Evolutionary conservation across 2,329 filamentous ascomycete genomes (phyloP), one percentile per base, ranked within the genome.

Genomic region (Akanthomyces muscarius): DNA sequence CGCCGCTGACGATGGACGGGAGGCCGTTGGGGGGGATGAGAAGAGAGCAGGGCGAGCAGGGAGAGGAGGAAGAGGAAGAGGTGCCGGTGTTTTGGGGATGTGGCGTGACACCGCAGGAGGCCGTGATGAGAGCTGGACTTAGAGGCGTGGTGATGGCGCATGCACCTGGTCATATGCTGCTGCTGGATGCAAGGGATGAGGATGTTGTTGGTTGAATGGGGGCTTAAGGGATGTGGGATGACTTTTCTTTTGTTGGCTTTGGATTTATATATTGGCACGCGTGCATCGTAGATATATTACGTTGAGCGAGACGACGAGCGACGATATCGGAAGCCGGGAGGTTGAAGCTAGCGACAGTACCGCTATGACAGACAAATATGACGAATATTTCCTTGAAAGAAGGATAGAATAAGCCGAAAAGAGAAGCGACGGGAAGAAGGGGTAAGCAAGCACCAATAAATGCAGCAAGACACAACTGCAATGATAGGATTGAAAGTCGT

Each of bases 101-200:
- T 69, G 86, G 86, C 41, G 86, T 89, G 13, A 89, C 86, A 44
- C 86, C 87, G 1, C 86, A 89, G 69, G 82, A 87, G 69, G 86
- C 85, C 16, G 83, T 89, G 1, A 81, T 86, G 78, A 77, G 76
- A 63, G 83, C 84, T 5, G 74, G 71, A 8, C 68, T 87, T 52
- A 68, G 82, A 53, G 86, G 86, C 0, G 76, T 77, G 1, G 77
- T 88, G 1, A 85, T 89, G 77, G 82, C 80, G 0, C 86, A 89
- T 74, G 80, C 81, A 21, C 86, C 85, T 0, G 85, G 85, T 0
- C 78, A 86, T 70, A 89, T 89, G 86, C 69, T 88, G 48, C 73
- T 87, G 1, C 71, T 87, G 59, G 86, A 89, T 71, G 74, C 76
- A 54, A 74, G 68, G 25, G 77, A 80, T 62, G 73, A 75, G 13